A percentile compares a stretch with the other conserved stretches of the same genome.
Evolutionary conservation across 345 rosid species (phyloP).

Genomic region (Eucalyptus cloeziana): DNA sequence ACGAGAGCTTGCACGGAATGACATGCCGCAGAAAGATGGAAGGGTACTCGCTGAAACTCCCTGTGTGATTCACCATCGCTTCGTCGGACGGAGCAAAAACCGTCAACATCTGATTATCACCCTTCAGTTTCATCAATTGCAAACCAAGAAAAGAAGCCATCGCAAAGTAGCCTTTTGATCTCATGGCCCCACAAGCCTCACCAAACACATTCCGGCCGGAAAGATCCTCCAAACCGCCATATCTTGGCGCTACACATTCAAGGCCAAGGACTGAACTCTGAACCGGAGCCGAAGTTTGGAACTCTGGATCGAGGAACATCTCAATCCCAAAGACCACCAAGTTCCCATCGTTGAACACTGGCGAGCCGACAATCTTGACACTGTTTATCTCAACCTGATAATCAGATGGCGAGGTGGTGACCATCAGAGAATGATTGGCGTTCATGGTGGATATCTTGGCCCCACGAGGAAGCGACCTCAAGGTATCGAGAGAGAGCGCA

Average conservation of each 20-base stretch:
- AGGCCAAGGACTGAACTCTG: neutral
- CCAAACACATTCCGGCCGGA: neutral
- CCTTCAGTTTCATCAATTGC: constrained; percentile 10
- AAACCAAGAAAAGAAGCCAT: constrained; percentile 33
- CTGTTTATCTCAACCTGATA: constrained; percentile 4
- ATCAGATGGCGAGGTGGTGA: constrained; percentile 7
- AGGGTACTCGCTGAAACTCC: constrained; percentile 1
- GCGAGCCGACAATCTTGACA: constrained; percentile 1
- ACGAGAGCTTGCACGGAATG: constrained; percentile 11
- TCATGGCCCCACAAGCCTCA: constrained; percentile 2
- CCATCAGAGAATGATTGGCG: constrained; percentile 13
- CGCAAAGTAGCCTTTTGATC: constrained; percentile 15
- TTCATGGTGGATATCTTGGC: constrained; percentile 19
- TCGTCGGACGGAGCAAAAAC: constrained; percentile 23
- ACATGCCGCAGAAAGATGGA: constrained; percentile 21
- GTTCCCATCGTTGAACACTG: constrained; percentile 22
- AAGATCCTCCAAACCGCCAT: neutral
- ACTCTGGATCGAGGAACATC: constrained; percentile 15
- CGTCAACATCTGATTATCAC: neutral
- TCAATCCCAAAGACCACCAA: constrained; percentile 16
- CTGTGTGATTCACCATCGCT: neutral
- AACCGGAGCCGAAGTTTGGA: neutral
- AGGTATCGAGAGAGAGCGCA: constrained; percentile 4
- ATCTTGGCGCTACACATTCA: neutral
- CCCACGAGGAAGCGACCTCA: constrained; percentile 12